Conservation (phyloP, 179 eudicot species). For the Beta lomatogona region DNA sequence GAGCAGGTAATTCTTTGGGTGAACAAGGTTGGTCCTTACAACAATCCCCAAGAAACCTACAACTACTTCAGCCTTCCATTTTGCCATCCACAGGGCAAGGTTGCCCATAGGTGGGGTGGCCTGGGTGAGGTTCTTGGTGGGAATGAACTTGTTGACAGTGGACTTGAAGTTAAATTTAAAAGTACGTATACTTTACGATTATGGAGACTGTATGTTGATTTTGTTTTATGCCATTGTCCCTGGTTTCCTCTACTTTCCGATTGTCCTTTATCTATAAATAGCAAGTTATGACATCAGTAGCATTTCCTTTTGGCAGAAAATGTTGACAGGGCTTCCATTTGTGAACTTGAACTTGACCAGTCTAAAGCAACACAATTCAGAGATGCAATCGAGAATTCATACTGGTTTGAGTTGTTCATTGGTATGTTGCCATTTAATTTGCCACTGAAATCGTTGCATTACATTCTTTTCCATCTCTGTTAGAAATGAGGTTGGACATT, state of each 20-base stretch:
- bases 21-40: slow-evolving; percentile 93
- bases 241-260: background rate
- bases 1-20: slow-evolving; percentile 80
- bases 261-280: background rate
- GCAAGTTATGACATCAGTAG: background rate
- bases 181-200: slow-evolving; percentile 52
- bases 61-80: slow-evolving; percentile 91
- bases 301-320: slow-evolving; percentile 49
- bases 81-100: slow-evolving; percentile 62
- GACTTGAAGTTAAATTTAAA: slow-evolving; percentile 62
- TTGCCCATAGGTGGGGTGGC: slow-evolving; percentile 92
- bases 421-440: slow-evolving; percentile 46
- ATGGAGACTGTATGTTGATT: background rate
- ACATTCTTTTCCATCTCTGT: background rate
- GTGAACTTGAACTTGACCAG: slow-evolving; percentile 73
- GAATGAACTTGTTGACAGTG: slow-evolving; percentile 93
- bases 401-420: slow-evolving; percentile 88
- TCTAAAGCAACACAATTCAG: slow-evolving; percentile 68
- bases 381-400: slow-evolving; percentile 80
- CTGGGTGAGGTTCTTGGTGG: slow-evolving; percentile 97
- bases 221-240: background rate
- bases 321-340: slow-evolving; percentile 56
- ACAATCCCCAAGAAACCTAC: slow-evolving; percentile 96
- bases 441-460: background rate
- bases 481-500: background rate